Evolutionary conservation across 1,284 basidiomycete species (phyloP), one percentile per base, ranked within the genome.

Genomic region (Fereydounia khargensis): DNA sequence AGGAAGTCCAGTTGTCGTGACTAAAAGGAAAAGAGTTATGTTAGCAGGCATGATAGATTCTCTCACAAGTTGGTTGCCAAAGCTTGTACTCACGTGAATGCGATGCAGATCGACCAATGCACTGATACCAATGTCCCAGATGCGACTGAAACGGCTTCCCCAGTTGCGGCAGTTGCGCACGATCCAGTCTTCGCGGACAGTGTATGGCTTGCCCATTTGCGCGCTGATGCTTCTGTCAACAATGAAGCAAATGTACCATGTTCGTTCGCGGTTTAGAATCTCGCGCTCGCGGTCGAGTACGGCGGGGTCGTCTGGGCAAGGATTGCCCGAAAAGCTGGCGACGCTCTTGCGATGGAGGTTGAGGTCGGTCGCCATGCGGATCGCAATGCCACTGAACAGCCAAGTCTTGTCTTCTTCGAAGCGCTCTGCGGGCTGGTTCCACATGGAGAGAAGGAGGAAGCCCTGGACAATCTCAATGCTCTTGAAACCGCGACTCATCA

Each of bases 351-450:
- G 85, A 74, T 96, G 91, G 39, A 98, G 78, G 74, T 97, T 97
- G 38, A 98, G 80, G 77, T 98, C 94, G 14, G 89, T 94, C 4
- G 88, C 94, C 87, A 96, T 92, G 48, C 91, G 86, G 34, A 80
- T 78, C 0, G 79, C 80, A 46, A 80, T 76, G 21, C 78, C 78
- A 47, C 68, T 63, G 58, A 76, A 76, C 30, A 73, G 59, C 91
- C 94, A 98, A 0, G 92, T 97, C 68, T 88, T 86, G 78, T 98
- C 94, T 70, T 96, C 91, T 74, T 98, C 95, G 71, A 90, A 97
- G 14, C 79, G 76, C 55, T 76, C 61, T 11, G 68, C 59, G 13
- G 70, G 76, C 51, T 78, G 76, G 30, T 76, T 74, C 65, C 77
- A 79, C 41, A 74, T 54, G 8, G 73, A 68, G 25, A 78, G 55